Evolutionary conservation across 306 rosid genomes (phyloP).

Genomic region (Glycine latifolia): DNA sequence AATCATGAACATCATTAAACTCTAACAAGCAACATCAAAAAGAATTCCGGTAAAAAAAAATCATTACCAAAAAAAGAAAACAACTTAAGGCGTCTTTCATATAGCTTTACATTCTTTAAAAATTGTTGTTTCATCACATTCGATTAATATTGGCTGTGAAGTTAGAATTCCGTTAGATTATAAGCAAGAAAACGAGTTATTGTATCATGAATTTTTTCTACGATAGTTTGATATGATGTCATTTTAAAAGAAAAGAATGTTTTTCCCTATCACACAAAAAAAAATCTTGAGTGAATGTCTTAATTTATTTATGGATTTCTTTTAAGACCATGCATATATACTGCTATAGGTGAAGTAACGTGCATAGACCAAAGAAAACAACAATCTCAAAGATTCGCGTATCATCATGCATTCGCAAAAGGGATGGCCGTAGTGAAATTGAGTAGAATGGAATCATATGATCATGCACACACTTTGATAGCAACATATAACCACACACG

Average conservation of each 20-base stretch:
- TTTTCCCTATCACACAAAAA: no score
- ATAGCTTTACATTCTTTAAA: background rate
- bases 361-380: conserved; percentile 1
- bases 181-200: background rate
- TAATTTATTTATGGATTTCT: background rate
- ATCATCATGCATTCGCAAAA: background rate
- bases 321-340: background rate
- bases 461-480: conserved; percentile 14
- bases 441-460: conserved; percentile 14
- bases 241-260: background rate
- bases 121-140: background rate
- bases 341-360: background rate
- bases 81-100: background rate
- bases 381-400: conserved; percentile 36
- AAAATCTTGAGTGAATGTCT: background rate
- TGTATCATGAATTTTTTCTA: background rate
- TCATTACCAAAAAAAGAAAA: no score
- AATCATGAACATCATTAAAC: no score
- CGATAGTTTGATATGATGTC: background rate
- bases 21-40: no score
- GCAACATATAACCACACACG: conserved; percentile 39
- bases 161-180: background rate
- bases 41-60: no score
- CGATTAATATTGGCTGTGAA: no score
- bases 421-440: background rate